These are phyloP conservation scores for Eucalyptus sideroxylon DNA, from an alignment of 345 rosid species.

Conservation along the genomic window DNA sequence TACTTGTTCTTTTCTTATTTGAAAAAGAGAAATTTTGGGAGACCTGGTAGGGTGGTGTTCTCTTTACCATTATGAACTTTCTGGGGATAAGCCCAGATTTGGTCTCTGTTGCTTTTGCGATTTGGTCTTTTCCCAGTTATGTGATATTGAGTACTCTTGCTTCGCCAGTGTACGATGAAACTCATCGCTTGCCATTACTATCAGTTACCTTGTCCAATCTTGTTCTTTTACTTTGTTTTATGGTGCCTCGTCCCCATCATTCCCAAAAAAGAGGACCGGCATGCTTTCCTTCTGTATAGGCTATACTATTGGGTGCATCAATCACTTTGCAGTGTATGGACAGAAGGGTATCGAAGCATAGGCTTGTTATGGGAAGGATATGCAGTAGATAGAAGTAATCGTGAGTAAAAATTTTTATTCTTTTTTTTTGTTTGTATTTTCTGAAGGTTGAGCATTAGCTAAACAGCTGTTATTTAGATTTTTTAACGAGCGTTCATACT, in stretches of 20 bases:
- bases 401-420: accelerated
- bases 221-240: not conserved
- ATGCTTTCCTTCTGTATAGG: not conserved
- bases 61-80: not conserved
- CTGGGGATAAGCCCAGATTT: not conserved
- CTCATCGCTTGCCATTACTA: not conserved
- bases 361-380: not conserved
- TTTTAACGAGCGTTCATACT: not conserved
- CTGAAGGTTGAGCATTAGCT: not conserved
- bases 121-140: not conserved
- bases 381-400: not conserved
- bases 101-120: not conserved
- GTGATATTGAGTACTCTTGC: not conserved
- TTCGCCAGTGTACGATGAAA: accelerated
- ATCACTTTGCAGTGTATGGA: not conserved
- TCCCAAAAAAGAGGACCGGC: not conserved
- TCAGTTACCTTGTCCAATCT: accelerated
- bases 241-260: not conserved
- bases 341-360: not conserved
- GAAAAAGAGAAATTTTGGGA: too few relatives aligned
- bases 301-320: not conserved
- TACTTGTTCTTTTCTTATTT: too few relatives aligned
- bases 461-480: not conserved
- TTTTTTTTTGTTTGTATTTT: not conserved
- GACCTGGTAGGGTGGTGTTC: not conserved